These are phyloP conservation scores for Diospyros lotus DNA, from an alignment of 148 eudicot species.

Conservation along the genomic window DNA sequence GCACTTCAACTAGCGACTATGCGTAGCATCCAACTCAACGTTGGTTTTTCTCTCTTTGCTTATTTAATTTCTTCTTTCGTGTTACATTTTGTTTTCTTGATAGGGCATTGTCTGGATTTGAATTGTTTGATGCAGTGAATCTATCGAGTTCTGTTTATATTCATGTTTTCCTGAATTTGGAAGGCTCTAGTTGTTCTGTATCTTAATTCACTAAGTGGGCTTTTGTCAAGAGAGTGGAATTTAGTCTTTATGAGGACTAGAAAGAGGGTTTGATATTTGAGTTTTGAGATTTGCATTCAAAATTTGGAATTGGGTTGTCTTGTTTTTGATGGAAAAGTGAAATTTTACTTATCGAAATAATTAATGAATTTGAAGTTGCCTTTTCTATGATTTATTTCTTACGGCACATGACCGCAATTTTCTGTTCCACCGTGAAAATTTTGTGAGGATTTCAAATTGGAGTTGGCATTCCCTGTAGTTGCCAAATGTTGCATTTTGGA, in stretches of 20 bases:
- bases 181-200: constrained; percentile 1
- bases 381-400: constrained; percentile 9
- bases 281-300: constrained; percentile 25
- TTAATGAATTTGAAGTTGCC: constrained; percentile 8
- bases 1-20: not conserved
- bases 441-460: constrained; percentile 10
- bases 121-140: too few species aligned
- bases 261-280: not conserved
- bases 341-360: not conserved
- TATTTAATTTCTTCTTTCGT: not conserved
- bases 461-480: constrained; percentile 21
- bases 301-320: constrained; percentile 26
- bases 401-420: constrained; percentile 16
- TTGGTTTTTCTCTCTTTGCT: not conserved
- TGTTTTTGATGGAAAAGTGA: constrained; percentile 3
- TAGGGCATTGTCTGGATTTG: not conserved
- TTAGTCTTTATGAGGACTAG: not conserved
- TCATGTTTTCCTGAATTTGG: constrained; percentile 5
- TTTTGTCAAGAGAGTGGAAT: not conserved
- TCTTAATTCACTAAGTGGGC: constrained; percentile 12
- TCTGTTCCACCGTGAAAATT: constrained; percentile 23
- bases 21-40: not conserved
- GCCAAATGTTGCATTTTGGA: constrained; percentile 31
- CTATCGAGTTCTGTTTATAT: not conserved
- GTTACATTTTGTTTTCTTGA: not conserved